Base-by-base conservation (phyloP, 495 filamentous ascomycete species). In the Talaromyces adpressus region DNA sequence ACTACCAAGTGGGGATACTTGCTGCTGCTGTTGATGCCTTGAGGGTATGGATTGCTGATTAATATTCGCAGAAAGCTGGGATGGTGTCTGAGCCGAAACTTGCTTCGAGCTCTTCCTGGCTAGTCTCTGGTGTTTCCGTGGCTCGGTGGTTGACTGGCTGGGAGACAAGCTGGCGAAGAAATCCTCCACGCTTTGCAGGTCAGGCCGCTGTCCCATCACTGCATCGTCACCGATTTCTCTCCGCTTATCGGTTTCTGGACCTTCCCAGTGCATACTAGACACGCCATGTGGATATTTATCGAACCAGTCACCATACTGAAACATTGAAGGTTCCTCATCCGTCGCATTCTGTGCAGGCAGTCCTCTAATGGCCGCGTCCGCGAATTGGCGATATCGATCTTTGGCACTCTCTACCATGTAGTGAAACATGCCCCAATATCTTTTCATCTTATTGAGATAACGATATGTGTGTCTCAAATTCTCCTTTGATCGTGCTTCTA, bases 271-370 rank as follows among this genome's bases (percentile, higher is more conserved):
- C 9, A 87, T 80, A 60, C 88, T 83, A 29, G 91, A 90, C 22
- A 97, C 91, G 11, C 94, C 94, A 68, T 94, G 91, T 1, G 94
- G 94, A 75, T 97, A 97, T 66, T 91, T 87, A 70, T 93, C 87
- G 69, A 97, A 97, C 94, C 94, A 98, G 73, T 98, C 94, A 39
- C 93, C 93, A 68, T 98, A 98, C 70, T 97, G 93, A 77, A 97
- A 93, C 72, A 97, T 91, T 12, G 78, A 75, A 1, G 83, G 76
- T 22, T 85, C 86, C 45, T 85, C 75, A 58, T 84, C 80, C 61
- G 76, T 80, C 5, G 41, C 5, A 2, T 78, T 73, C 32, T 77
- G 79, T 57, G 84, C 75, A 23, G 74, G 69, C 29, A 75, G 71
- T 30, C 75, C 77, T 58, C 74, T 75, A 60, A 77, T 75, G 27